Percentiles rank a stretch among this genome's conserved stretches.
Evolutionary conservation across 768 basidiomycete species (phyloP).

Genomic region (Suillus subalutaceus): DNA sequence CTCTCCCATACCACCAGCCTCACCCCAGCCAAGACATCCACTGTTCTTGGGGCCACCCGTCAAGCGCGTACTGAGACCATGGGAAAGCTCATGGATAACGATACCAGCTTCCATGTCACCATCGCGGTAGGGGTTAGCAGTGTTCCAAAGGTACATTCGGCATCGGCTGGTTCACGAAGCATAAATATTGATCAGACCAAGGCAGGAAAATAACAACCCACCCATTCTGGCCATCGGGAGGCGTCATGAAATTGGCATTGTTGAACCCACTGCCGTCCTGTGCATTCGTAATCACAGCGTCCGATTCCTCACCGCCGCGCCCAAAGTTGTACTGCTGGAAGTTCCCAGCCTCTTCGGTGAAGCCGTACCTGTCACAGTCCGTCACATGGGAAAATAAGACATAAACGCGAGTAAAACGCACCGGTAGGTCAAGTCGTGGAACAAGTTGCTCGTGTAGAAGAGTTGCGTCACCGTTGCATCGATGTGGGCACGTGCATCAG

Average conservation of each 20-base stretch:
- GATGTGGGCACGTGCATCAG: constrained; percentile 80
- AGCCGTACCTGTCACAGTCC: constrained; percentile 67
- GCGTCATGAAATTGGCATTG: constrained; percentile 91
- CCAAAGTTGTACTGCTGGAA: constrained; percentile 99
- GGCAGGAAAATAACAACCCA: constrained; percentile 16
- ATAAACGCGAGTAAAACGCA: constrained; percentile 22
- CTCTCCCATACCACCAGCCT: constrained; percentile 97
- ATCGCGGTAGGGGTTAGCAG: constrained; percentile 86
- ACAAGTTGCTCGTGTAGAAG: constrained; percentile 84
- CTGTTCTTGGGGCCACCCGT: constrained; percentile 95
- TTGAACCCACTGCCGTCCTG: constrained; percentile 95
- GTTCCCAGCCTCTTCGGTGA: constrained; percentile 90
- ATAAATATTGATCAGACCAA: background rate
- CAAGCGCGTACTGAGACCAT: constrained; percentile 91
- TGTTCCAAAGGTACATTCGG: constrained; percentile 98
- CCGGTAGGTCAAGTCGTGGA: constrained; percentile 84
- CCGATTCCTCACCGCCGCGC: constrained; percentile 81
- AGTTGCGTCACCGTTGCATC: constrained; percentile 86
- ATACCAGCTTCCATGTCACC: constrained; percentile 97
- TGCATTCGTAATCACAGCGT: constrained; percentile 93
- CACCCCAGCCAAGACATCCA: constrained; percentile 94
- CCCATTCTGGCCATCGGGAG: constrained; percentile 83
- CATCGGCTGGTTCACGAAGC: constrained; percentile 50
- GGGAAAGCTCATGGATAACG: constrained; percentile 87
- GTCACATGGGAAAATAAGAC: background rate